Conservation (phyloP, 1,139 yeast species). For the Zygosaccharomyces sapae region DNA sequence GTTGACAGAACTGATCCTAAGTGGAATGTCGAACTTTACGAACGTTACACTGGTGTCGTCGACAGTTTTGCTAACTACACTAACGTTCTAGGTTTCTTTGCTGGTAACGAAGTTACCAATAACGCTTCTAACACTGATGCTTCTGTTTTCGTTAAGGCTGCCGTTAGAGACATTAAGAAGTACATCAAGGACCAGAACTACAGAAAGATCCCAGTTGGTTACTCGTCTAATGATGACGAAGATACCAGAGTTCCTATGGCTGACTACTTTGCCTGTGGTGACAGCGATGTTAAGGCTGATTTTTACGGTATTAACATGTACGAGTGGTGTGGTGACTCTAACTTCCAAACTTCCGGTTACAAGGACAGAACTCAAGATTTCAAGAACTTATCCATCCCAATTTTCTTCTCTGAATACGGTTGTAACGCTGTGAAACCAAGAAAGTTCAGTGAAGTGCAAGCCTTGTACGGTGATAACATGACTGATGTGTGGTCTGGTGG, state of each 20-base stretch:
- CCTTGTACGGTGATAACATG: slow-evolving; percentile 59
- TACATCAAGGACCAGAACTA: slow-evolving; percentile 59
- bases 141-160: slow-evolving; percentile 78
- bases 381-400: slow-evolving; percentile 60
- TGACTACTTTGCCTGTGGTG: slow-evolving; percentile 74
- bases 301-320: slow-evolving; percentile 94
- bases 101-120: slow-evolving; percentile 78
- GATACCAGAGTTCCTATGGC: slow-evolving; percentile 65
- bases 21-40: slow-evolving; percentile 58
- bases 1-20: slow-evolving; percentile 58
- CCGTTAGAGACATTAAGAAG: slow-evolving; percentile 68
- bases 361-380: slow-evolving; percentile 68
- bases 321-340: slow-evolving; percentile 87
- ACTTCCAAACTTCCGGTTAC: slow-evolving; percentile 67
- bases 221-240: slow-evolving; percentile 73
- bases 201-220: slow-evolving; percentile 72
- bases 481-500: slow-evolving; percentile 86
- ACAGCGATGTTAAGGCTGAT: slow-evolving; percentile 63
- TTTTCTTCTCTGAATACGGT: slow-evolving; percentile 78
- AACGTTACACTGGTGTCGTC: slow-evolving; percentile 61
- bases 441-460: slow-evolving; percentile 64
- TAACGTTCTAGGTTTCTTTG: slow-evolving; percentile 74
- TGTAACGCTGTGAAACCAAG: slow-evolving; percentile 64
- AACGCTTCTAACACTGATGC: slow-evolving; percentile 63
- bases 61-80: slow-evolving; percentile 62